Evolutionary conservation across 371 early-diverging fungal species (phyloP).

Genomic region (Syncephalastrum monosporum): DNA sequence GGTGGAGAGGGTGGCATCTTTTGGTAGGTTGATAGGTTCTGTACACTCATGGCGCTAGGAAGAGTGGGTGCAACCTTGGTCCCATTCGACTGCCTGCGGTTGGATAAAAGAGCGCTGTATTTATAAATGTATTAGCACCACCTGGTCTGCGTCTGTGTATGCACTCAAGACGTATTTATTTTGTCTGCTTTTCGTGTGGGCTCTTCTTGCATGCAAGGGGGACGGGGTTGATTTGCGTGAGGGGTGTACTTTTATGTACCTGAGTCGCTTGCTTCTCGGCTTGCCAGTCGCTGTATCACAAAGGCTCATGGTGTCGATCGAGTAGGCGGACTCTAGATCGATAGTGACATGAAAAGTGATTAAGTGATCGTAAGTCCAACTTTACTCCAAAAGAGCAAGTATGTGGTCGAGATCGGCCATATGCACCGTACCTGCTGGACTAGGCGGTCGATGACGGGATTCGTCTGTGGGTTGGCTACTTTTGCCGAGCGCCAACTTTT

Average conservation of each 20-base stretch:
- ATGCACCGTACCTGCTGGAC: slow-evolving; percentile 10
- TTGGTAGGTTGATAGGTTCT: slow-evolving; percentile 10
- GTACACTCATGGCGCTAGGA: slow-evolving; percentile 15
- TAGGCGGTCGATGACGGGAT: slow-evolving; percentile 10
- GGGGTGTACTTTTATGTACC: slow-evolving; percentile 9
- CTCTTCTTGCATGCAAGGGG: no score
- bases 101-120: slow-evolving; percentile 8
- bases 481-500: slow-evolving; percentile 15
- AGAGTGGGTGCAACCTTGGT: slow-evolving; percentile 1
- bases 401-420: no score
- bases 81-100: slow-evolving; percentile 8
- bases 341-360: neutral
- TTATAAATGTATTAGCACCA: neutral
- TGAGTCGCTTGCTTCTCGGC: slow-evolving; percentile 19
- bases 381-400: neutral
- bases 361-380: neutral
- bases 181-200: no score
- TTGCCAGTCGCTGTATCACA: slow-evolving; percentile 9
- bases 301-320: slow-evolving; percentile 11
- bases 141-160: neutral
- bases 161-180: no score
- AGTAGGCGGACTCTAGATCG: slow-evolving; percentile 10
- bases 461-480: slow-evolving; percentile 7
- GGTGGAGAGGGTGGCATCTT: neutral
- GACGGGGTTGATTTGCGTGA: neutral